Evolutionary conservation across 495 filamentous ascomycete species (phyloP).

Genomic region (Lichina pygmaea): DNA sequence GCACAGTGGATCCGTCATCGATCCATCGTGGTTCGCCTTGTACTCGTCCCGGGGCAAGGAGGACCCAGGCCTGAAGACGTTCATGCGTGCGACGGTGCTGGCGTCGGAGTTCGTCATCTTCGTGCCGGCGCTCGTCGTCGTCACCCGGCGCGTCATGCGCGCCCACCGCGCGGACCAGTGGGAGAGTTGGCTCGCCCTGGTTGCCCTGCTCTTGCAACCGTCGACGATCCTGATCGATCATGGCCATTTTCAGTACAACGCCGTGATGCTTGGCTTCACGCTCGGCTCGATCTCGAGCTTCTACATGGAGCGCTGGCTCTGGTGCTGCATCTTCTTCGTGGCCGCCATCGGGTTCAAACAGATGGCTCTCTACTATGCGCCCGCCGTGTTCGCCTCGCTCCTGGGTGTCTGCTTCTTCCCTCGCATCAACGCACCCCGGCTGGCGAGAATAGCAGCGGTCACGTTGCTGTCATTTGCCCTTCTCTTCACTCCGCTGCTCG

Average conservation of each 20-base stretch:
- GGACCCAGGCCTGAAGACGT: slow-evolving; percentile 58
- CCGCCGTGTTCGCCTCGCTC: slow-evolving; percentile 74
- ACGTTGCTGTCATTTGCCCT: slow-evolving; percentile 42
- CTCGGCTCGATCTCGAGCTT: slow-evolving; percentile 71
- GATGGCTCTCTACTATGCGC: slow-evolving; percentile 94
- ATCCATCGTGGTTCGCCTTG: slow-evolving; percentile 75
- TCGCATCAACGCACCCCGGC: slow-evolving; percentile 33
- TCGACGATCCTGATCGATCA: slow-evolving; percentile 82
- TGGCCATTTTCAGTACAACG: slow-evolving; percentile 98
- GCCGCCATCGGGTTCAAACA: slow-evolving; percentile 83
- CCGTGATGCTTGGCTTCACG: slow-evolving; percentile 82
- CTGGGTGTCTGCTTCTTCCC: slow-evolving; percentile 64
- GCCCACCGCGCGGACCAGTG: slow-evolving; percentile 44
- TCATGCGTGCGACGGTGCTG: slow-evolving; percentile 78
- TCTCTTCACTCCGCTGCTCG: slow-evolving; percentile 43
- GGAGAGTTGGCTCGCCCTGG: slow-evolving; percentile 61
- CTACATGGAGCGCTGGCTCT: slow-evolving; percentile 56
- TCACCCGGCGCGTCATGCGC: slow-evolving; percentile 50
- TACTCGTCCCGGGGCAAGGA: slow-evolving; percentile 59
- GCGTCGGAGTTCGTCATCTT: slow-evolving; percentile 76
- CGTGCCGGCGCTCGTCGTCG: slow-evolving; percentile 60
- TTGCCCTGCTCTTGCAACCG: slow-evolving; percentile 79
- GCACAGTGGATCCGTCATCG: slow-evolving; percentile 37
- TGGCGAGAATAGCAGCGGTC: slow-evolving; percentile 44
- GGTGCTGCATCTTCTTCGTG: slow-evolving; percentile 88